These are phyloP conservation scores for Blastobotrys indianensis DNA, from an alignment of 1,139 yeast genomes.

Conservation along the genomic window DNA sequence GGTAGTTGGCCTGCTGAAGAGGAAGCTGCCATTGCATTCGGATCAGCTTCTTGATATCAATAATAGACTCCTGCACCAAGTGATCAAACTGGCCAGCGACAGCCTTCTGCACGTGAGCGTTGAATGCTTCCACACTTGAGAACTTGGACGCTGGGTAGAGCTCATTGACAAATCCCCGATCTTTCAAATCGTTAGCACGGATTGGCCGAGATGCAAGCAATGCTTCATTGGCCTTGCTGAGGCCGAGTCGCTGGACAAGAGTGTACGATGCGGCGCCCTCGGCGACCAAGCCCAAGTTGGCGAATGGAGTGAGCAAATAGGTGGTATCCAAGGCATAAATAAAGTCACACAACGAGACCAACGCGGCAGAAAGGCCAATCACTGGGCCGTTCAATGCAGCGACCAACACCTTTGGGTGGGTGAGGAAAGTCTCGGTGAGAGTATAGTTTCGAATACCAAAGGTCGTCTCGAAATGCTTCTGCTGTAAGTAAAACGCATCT, in stretches of 20 bases:
- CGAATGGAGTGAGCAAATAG: constrained; percentile 67
- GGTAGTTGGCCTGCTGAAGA: constrained; percentile 49
- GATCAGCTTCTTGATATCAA: constrained; percentile 54
- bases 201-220: constrained; percentile 65
- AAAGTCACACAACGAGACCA: constrained; percentile 71
- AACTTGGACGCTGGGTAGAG: constrained; percentile 42
- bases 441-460: constrained; percentile 68
- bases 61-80: constrained; percentile 54
- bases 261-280: constrained; percentile 78
- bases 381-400: constrained; percentile 86
- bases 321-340: constrained; percentile 64
- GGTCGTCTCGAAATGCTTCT: constrained; percentile 17
- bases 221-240: constrained; percentile 70
- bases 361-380: constrained; percentile 70
- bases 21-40: constrained; percentile 36
- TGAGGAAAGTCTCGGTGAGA: constrained; percentile 61
- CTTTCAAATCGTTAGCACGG: constrained; percentile 50
- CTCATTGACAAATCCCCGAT: constrained; percentile 59
- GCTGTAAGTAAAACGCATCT: constrained; percentile 22
- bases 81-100: constrained; percentile 35
- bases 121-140: constrained; percentile 53
- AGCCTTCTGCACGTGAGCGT: constrained; percentile 45
- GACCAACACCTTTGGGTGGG: constrained; percentile 67
- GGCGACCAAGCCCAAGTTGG: constrained; percentile 75
- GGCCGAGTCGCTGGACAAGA: constrained; percentile 63